Evolutionary conservation across 139 green algal species (phyloP).

Genomic region (Chlamydomonas incerta): DNA sequence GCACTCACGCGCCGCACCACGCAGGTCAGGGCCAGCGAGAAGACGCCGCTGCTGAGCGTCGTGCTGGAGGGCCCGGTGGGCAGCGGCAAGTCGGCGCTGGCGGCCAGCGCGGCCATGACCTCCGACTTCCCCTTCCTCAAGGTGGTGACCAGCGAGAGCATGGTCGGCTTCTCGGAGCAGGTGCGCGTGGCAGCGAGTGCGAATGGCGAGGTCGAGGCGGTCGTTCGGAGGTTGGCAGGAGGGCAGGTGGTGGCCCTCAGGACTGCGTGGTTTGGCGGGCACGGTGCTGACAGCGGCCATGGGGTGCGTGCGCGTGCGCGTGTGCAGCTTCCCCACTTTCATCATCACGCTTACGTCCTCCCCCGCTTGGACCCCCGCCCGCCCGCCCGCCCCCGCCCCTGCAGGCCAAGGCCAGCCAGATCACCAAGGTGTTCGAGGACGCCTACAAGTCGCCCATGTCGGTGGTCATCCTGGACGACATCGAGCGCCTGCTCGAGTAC

Average conservation of each 20-base stretch:
- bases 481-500: constrained; percentile 98
- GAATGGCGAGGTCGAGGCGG: too few relatives aligned
- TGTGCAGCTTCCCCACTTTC: too few relatives aligned
- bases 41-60: constrained; percentile 90
- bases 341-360: too few relatives aligned
- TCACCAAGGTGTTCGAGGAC: constrained; percentile 95
- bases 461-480: constrained; percentile 96
- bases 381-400: background rate
- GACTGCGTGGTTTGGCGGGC: too few relatives aligned
- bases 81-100: constrained; percentile 95
- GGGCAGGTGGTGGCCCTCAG: too few relatives aligned
- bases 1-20: too few relatives aligned
- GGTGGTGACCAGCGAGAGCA: constrained; percentile 84
- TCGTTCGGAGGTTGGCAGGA: too few relatives aligned
- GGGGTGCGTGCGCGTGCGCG: too few relatives aligned
- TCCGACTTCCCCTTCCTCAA: constrained; percentile 96
- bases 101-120: constrained; percentile 87
- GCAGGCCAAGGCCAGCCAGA: constrained; percentile 61
- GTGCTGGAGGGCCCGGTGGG: constrained; percentile 91
- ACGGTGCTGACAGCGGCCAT: too few relatives aligned
- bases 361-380: background rate
- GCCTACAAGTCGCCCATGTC: constrained; percentile 92
- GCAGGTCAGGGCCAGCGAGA: constrained; percentile 82
- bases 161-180: constrained; percentile 91
- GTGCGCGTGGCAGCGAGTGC: too few relatives aligned